Conservation (phyloP, 108 stramenopile genomes). For the Fragilaria crotonensis region DNA sequence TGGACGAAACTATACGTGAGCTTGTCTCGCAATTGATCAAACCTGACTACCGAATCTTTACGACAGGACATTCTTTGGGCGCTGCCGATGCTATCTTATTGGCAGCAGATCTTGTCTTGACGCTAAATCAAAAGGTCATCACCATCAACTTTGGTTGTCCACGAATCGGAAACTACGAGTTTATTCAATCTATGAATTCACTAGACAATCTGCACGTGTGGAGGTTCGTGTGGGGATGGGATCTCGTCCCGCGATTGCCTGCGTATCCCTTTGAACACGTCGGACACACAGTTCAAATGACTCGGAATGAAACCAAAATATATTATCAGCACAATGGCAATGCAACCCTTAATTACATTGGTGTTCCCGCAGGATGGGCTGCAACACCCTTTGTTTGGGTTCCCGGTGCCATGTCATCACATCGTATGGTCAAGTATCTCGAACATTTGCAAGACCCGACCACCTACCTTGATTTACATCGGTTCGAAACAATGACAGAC, state of each 20-base stretch:
- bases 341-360: conserved; percentile 28
- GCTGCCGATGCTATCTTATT: conserved; percentile 66
- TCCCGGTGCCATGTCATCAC: conserved; percentile 46
- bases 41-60: conserved; percentile 30
- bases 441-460: conserved; percentile 2
- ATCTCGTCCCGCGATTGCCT: conserved; percentile 73
- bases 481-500: not conserved
- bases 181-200: conserved; percentile 39
- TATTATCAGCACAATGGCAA: conserved; percentile 59
- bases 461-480: conserved; percentile 3
- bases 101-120: conserved; percentile 58
- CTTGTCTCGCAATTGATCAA: conserved; percentile 5
- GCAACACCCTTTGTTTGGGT: conserved; percentile 47
- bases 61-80: conserved; percentile 75
- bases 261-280: conserved; percentile 58
- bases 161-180: conserved; percentile 53
- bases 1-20: conserved; percentile 37
- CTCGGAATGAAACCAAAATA: conserved; percentile 23
- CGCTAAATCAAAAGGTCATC: conserved; percentile 23
- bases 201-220: conserved; percentile 19
- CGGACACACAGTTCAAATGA: conserved; percentile 78
- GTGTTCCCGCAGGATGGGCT: conserved; percentile 66
- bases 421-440: conserved; percentile 29
- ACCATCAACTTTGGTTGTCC: conserved; percentile 82
- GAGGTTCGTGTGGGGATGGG: conserved; percentile 58